Percentiles rank a stretch among this genome's conserved stretches.
Evolutionary conservation across 129 eudicot genomes (phyloP).

Genomic region (Arctium lappa): DNA sequence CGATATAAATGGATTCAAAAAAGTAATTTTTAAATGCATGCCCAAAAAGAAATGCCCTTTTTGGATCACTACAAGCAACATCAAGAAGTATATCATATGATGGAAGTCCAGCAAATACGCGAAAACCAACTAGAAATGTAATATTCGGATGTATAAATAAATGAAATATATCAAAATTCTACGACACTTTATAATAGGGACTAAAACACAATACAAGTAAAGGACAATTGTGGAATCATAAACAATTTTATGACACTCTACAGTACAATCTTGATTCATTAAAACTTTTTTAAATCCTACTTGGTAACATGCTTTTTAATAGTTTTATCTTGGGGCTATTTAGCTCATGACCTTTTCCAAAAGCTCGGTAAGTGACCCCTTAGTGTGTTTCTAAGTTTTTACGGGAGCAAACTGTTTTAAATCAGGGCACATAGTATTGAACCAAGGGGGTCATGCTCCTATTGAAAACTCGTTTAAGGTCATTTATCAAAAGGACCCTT

Average conservation of each 20-base stretch:
- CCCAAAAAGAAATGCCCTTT: background rate
- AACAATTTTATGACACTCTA: background rate
- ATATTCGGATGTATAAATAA: background rate
- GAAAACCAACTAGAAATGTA: background rate
- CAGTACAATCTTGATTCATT: background rate
- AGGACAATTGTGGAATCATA: background rate
- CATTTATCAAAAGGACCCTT: no score
- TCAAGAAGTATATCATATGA: constrained; percentile 12
- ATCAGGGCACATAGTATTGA: no score
- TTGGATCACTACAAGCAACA: constrained; percentile 1
- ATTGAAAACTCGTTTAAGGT: no score
- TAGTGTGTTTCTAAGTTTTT: no score
- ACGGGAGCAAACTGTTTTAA: no score
- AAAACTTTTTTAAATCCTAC: background rate
- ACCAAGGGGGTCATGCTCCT: no score
- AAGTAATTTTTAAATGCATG: constrained; percentile 5
- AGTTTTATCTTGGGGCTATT: background rate
- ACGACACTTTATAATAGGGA: background rate
- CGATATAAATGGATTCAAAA: background rate
- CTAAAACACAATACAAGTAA: background rate
- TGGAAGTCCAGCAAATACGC: background rate
- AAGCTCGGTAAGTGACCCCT: no score
- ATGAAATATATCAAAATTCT: background rate
- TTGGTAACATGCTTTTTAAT: background rate
- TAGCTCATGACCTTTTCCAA: no score